Base-by-base conservation (phyloP, 306 rosid genomes). In the Vigna unguiculata region DNA sequence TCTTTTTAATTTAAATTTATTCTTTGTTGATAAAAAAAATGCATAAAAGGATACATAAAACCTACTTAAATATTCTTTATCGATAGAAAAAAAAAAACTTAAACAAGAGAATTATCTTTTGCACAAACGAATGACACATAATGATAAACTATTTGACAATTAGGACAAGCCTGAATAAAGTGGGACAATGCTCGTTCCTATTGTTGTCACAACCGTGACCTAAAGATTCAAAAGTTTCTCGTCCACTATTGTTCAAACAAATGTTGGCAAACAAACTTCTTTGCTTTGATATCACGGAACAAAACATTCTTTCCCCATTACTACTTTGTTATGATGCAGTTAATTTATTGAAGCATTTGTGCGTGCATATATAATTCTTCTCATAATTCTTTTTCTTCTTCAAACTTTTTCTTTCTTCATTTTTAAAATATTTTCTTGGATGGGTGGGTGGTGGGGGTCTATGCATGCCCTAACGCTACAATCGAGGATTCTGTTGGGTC, bases 401-500 rank as follows among this genome's bases (percentile, higher is more conserved):
- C 65, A 49, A 51, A 43, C 78, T 62, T 62, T 83, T 30, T 60
- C 80, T 60, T 30, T 66, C 62, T 36, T 49, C 71, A 22, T 49
- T 61, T 77, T 49, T 53, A 60, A 62, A 36, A 12, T 45, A 58
- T 59, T 70, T 45, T 36, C 52, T 62, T 73, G 65, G 86, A 82
- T 84, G 83, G 85, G 86, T 76, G 45, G 81, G 3, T 28, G 34
- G 80, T 75, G 86, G 85, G 89, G 89, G 62, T 82, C 86, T 82
- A 78, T 75, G 45, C 55, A 75, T 69, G 73, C 59, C 15, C 54
- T 16, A 58, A 66, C 55, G 79, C 86, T 71, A 67, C 48, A 72
- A 21, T 62, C 64, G 45, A 78, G 53, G 77, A 51, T 82, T 76
- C 81, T 64, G 85, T 69, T 82, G 82, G 82, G 75, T 74, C 83